Percentiles rank a stretch among this genome's conserved stretches.
Conservation (phyloP, 2,329 filamentous ascomycete species). For the Aspergillus neotritici region DNA sequence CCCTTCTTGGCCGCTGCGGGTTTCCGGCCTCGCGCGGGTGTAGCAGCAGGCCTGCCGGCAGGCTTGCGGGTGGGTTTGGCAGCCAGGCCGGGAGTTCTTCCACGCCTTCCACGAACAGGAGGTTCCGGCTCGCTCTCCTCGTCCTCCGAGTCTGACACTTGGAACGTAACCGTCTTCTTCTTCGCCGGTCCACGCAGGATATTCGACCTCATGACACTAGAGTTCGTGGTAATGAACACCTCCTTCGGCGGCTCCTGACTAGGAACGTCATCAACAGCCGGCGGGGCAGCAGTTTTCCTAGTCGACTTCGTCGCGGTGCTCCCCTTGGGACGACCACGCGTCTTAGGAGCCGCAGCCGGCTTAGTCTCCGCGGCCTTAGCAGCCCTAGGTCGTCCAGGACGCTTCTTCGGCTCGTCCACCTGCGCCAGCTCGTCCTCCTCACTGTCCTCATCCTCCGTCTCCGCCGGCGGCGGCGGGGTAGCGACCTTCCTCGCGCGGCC, state of each 20-base stretch:
- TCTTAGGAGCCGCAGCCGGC: conserved; percentile 13
- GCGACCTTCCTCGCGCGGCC: conserved; percentile 9
- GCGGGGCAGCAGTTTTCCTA: conserved; percentile 10
- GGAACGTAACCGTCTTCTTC: conserved; percentile 46
- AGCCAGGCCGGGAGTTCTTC: conserved; percentile 31
- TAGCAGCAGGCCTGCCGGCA: conserved; percentile 36
- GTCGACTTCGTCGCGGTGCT: conserved; percentile 14
- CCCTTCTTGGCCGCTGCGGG: conserved; percentile 29
- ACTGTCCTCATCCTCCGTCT: conserved; percentile 11
- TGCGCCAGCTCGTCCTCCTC: conserved; percentile 23
- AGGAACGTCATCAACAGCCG: conserved; percentile 3
- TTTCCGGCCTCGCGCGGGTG: conserved; percentile 25
- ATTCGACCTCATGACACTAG: conserved; percentile 26
- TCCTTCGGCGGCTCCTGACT: conserved; percentile 16
- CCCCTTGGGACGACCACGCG: conserved; percentile 29
- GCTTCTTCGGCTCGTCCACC: conserved; percentile 19
- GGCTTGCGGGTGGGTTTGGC: conserved; percentile 45
- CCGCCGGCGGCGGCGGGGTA: neutral
- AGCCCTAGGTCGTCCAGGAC: conserved; percentile 14
- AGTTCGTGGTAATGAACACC: conserved; percentile 25
- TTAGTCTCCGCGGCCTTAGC: conserved; percentile 11
- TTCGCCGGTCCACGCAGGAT: conserved; percentile 27
- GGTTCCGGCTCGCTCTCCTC: conserved; percentile 27
- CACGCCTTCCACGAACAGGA: conserved; percentile 19
- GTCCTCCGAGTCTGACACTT: conserved; percentile 39